Evolutionary conservation across 345 rosid genomes (phyloP).

Genomic region (Lepidium aucheri): DNA sequence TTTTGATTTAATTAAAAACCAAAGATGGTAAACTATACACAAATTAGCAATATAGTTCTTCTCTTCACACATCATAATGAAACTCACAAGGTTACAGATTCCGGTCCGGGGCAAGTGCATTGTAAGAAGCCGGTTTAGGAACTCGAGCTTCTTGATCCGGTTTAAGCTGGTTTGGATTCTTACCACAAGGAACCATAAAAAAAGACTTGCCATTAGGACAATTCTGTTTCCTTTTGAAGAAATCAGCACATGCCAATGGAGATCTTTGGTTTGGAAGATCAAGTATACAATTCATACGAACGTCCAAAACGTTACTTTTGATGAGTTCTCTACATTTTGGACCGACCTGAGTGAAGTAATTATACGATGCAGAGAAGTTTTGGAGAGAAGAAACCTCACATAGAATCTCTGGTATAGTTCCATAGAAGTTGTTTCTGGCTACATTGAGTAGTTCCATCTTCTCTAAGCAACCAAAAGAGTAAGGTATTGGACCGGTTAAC

Average conservation of each 20-base stretch:
- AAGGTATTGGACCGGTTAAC: slow-evolving; percentile 62
- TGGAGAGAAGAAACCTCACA: slow-evolving; percentile 44
- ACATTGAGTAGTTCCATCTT: slow-evolving; percentile 62
- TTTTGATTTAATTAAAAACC: no score
- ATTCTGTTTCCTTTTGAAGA: slow-evolving; percentile 38
- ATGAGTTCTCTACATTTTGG: slow-evolving; percentile 53
- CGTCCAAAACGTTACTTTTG: slow-evolving; percentile 40
- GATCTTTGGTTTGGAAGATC: slow-evolving; percentile 63
- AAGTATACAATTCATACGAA: slow-evolving; percentile 64
- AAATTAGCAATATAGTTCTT: background rate
- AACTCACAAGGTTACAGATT: background rate
- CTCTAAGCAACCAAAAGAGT: slow-evolving; percentile 50
- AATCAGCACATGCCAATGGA: slow-evolving; percentile 38
- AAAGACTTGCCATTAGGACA: slow-evolving; percentile 43
- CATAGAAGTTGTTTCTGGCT: slow-evolving; percentile 49
- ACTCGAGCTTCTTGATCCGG: slow-evolving; percentile 1
- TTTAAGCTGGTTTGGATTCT: slow-evolving; percentile 7
- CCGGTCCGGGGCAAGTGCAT: slow-evolving; percentile 15
- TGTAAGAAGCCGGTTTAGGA: slow-evolving; percentile 9
- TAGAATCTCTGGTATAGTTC: slow-evolving; percentile 57
- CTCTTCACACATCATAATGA: background rate
- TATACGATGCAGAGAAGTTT: slow-evolving; percentile 52
- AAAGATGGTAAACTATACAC: background rate
- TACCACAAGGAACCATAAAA: slow-evolving; percentile 39
- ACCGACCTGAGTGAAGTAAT: slow-evolving; percentile 59